A percentile compares a stretch with the other conserved stretches of the same genome.
phyloP scores from a whole-genome alignment of 805 yeast genomes.

The Zygotorulaspora chibaensis region DNA sequence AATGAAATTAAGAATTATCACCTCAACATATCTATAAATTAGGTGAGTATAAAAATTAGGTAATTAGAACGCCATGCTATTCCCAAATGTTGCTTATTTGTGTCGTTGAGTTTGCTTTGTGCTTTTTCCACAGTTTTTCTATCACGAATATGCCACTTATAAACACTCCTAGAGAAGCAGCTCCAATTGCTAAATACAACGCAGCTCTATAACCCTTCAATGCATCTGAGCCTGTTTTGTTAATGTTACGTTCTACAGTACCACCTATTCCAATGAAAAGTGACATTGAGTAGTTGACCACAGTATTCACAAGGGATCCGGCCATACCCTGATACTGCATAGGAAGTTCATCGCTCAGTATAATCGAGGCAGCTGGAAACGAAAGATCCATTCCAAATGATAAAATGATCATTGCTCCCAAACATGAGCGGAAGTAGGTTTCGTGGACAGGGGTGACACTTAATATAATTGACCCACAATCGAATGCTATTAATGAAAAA shows the following conservation, averaged over 20 bases:
- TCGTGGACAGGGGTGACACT: conserved; percentile 56
- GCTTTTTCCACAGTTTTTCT: conserved; percentile 13
- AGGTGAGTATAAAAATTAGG: too few species aligned
- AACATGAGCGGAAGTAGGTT: conserved; percentile 52
- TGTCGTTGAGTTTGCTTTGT: conserved; percentile 3
- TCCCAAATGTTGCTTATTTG: neutral
- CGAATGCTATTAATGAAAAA: conserved; percentile 50
- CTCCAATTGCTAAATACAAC: conserved; percentile 56
- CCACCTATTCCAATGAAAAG: conserved; percentile 67
- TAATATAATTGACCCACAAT: conserved; percentile 49
- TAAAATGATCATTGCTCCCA: conserved; percentile 52
- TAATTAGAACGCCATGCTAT: neutral
- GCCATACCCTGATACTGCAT: conserved; percentile 70
- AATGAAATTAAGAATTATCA: too few species aligned
- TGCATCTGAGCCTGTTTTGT: conserved; percentile 22
- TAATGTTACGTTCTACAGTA: conserved; percentile 51
- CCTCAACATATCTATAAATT: too few species aligned
- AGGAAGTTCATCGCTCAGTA: conserved; percentile 57
- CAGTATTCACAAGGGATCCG: conserved; percentile 66
- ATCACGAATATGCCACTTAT: conserved; percentile 15
- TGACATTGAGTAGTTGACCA: conserved; percentile 67
- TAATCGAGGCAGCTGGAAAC: conserved; percentile 68
- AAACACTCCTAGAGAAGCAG: conserved; percentile 36
- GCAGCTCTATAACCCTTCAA: conserved; percentile 54
- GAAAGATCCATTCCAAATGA: conserved; percentile 77